phyloP scores from a whole-genome alignment of 164 flowering plant species.

The Sextonia rubra region DNA sequence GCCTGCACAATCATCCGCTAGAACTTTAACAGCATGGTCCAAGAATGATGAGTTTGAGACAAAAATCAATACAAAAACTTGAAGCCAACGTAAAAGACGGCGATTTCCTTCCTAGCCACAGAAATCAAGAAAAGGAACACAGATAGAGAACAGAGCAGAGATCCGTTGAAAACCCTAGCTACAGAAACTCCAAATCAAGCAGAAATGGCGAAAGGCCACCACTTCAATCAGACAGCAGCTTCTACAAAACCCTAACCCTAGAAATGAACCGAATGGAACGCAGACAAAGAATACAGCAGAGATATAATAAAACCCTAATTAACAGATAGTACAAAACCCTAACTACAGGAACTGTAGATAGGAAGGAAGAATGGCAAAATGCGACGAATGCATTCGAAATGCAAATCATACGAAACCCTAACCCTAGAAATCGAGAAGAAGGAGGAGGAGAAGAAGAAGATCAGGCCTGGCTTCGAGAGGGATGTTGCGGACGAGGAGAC shows the following conservation, averaged over 20 bases:
- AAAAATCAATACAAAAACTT: no score
- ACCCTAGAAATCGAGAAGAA: not conserved
- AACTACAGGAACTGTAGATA: no score
- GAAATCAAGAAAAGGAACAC: no score
- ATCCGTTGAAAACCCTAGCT: no score
- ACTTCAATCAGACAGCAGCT: not conserved
- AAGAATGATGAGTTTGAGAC: no score
- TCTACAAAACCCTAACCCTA: not conserved
- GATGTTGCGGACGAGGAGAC: slow-evolving; percentile 84
- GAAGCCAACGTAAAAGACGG: no score
- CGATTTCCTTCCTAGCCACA: no score
- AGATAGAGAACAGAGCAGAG: no score
- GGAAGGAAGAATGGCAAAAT: no score
- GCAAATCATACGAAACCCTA: not conserved
- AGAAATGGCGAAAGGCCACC: not conserved
- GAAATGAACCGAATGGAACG: not conserved
- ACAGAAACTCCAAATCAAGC: not conserved
- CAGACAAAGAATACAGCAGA: not conserved
- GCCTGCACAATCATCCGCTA: slow-evolving; percentile 36
- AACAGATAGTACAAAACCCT: no score
- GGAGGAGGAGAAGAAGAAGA: not conserved
- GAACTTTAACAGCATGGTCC: not conserved
- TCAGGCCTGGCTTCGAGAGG: slow-evolving; percentile 75
- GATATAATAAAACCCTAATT: no score
- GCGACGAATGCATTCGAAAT: not conserved